Percentiles rank a stretch among this genome's conserved stretches.
phyloP scores from a whole-genome alignment of 2,329 filamentous ascomycete species.

The Stachybotrys chartarum region DNA sequence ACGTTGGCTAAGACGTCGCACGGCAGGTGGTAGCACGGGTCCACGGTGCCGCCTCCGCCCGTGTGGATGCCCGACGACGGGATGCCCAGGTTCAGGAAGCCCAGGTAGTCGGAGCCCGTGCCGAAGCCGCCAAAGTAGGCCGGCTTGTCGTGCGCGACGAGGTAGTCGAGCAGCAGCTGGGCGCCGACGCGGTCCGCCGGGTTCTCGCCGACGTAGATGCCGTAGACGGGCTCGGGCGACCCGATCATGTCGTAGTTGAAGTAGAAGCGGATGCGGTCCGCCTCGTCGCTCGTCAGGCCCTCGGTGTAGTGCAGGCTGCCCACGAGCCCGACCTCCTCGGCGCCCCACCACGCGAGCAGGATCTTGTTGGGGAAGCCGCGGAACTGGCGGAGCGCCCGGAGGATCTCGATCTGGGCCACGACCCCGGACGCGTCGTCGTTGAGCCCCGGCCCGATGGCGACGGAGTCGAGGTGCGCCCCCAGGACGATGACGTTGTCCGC shows the following conservation, averaged over 20 bases:
- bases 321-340: slow-evolving; percentile 35
- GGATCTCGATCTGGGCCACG: slow-evolving; percentile 28
- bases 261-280: slow-evolving; percentile 55
- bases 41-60: slow-evolving; percentile 21
- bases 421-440: slow-evolving; percentile 34
- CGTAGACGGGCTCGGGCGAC: slow-evolving; percentile 30
- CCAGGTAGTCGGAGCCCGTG: slow-evolving; percentile 29
- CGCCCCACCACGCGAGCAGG: slow-evolving; percentile 35
- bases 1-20: slow-evolving; percentile 34
- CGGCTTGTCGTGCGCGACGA: slow-evolving; percentile 8
- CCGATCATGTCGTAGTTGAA: slow-evolving; percentile 68
- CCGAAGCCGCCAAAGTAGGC: slow-evolving; percentile 23
- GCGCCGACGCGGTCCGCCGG: slow-evolving; percentile 30
- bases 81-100: slow-evolving; percentile 31
- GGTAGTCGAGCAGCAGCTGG: slow-evolving; percentile 24
- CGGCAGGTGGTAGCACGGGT: slow-evolving; percentile 30
- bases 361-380: slow-evolving; percentile 33
- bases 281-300: slow-evolving; percentile 26
- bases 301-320: slow-evolving; percentile 34
- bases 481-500: slow-evolving; percentile 33
- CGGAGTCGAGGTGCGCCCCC: slow-evolving; percentile 33
- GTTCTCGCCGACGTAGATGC: slow-evolving; percentile 29
- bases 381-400: slow-evolving; percentile 27
- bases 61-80: slow-evolving; percentile 33
- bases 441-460: slow-evolving; percentile 30